These are phyloP conservation scores for Gossypium anomalum DNA, from an alignment of 345 rosid species.

Conservation along the genomic window DNA sequence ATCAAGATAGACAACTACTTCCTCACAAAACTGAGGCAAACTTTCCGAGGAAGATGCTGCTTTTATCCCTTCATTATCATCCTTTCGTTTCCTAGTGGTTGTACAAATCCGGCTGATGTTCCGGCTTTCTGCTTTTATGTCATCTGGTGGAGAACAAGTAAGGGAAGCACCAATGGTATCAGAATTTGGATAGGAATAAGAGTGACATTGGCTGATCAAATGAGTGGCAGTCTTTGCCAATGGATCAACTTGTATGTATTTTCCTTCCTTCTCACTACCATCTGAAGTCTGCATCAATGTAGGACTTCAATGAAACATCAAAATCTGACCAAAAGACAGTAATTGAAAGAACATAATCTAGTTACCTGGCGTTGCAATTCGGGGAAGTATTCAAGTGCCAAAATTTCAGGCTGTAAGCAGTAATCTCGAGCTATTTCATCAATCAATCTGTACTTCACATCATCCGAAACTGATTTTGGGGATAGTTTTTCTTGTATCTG, in stretches of 20 bases:
- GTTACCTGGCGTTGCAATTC: conserved; percentile 45
- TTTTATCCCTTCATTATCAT: conserved; percentile 2
- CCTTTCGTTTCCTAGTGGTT: conserved; percentile 4
- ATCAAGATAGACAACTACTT: conserved; percentile 42
- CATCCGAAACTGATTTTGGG: conserved; percentile 39
- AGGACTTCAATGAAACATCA: background rate
- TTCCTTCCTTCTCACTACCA: conserved; percentile 15
- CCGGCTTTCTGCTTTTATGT: conserved; percentile 13
- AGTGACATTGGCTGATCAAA: background rate
- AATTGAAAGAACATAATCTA: background rate
- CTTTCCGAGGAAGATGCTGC: conserved; percentile 40
- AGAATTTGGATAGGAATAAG: conserved; percentile 9
- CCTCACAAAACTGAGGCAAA: conserved; percentile 29
- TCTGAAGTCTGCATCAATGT: conserved; percentile 10
- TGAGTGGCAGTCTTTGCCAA: background rate
- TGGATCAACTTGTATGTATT: conserved; percentile 21
- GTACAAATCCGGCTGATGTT: background rate
- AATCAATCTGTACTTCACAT: conserved; percentile 41
- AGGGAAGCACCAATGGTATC: conserved; percentile 21
- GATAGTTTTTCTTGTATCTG: conserved; percentile 58
- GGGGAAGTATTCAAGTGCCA: conserved; percentile 49
- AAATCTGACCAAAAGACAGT: background rate
- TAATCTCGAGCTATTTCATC: conserved; percentile 50
- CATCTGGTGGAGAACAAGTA: conserved; percentile 30
- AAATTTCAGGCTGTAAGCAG: conserved; percentile 37